These are phyloP conservation scores for Rehmannia glutinosa DNA, from an alignment of 257 asterid genomes.

Conservation along the genomic window DNA sequence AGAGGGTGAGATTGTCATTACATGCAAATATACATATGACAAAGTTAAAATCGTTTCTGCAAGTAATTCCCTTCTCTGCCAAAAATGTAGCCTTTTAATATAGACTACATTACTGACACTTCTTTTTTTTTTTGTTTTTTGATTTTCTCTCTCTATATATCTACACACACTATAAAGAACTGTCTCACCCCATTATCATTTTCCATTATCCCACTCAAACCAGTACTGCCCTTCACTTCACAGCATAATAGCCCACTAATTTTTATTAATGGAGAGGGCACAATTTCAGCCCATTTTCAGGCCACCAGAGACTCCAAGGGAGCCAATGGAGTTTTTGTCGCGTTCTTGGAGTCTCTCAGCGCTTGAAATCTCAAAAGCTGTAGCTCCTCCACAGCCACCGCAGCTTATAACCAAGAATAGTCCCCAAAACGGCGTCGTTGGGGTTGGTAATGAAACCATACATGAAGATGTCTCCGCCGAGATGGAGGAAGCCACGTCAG, in stretches of 20 bases:
- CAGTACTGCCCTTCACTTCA: background rate
- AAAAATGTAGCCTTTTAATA: background rate
- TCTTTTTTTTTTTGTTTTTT: background rate
- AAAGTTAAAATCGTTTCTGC: background rate
- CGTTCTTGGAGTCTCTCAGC: constrained; percentile 97
- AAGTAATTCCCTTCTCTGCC: constrained; percentile 8
- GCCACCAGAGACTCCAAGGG: constrained; percentile 86
- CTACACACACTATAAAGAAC: constrained; percentile 21
- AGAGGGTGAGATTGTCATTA: background rate
- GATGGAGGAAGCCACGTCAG: constrained; percentile 33
- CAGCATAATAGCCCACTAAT: background rate
- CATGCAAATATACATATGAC: background rate
- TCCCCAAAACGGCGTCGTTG: constrained; percentile 21
- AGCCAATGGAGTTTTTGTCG: constrained; percentile 95
- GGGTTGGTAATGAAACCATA: constrained; percentile 35
- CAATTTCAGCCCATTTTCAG: constrained; percentile 43
- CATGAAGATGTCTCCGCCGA: constrained; percentile 58
- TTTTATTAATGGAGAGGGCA: constrained; percentile 47
- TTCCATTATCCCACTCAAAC: constrained; percentile 1
- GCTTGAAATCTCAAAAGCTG: constrained; percentile 65
- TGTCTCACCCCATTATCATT: background rate
- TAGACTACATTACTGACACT: background rate
- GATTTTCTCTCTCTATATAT: constrained; percentile 17
- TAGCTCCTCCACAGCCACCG: constrained; percentile 42
- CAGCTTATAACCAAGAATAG: constrained; percentile 27